Evolutionary conservation across 352 stramenopile genomes (phyloP), one percentile per base, ranked within the genome.

Genomic region (Peronospora tabacina): DNA sequence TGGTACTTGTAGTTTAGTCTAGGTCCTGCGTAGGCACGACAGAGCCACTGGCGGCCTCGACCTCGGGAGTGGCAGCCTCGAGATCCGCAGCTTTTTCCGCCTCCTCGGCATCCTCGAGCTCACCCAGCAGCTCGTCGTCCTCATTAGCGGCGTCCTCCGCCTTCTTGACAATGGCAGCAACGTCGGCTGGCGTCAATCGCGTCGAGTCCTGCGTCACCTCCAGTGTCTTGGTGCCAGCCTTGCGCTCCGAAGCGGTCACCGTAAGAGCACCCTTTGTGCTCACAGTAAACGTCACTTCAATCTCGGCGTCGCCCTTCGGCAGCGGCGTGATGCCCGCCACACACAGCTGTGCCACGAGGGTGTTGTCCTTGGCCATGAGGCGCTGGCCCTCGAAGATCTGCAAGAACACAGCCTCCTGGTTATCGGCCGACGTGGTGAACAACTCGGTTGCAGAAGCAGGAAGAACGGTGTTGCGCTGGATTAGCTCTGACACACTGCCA

Each of bases 301-400:
- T 87, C 62, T 97, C 87, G 11, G 82, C 81, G 47, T 95, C 82
- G 58, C 92, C 92, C 70, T 94, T 92, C 19, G 88, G 82, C 58
- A 87, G 69, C 32, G 81, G 67, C 41, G 87, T 82, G 58, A 97
- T 96, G 54, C 85, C 90, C 26, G 68, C 58, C n/a, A 98, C 68
- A 30, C 75, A 82, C 59, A 97, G 84, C 66, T 92, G 85, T 42
- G 87, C 92, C 46, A 98, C 65, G 36, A 96, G 66, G 26, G 87
- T 95, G 71, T 98, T 98, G 62, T 97, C 91, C 58, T 97, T 96
- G 41, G 93, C 97, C 93, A 99, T 98, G 35, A 93, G 70, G 19
- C 96, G 90, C 73, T 99, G 94, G 24, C 96, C 96, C 59, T 98
- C 90, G 62, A 92, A 98, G 44, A 98, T 83, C 58, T 97, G 81